phyloP scores from a whole-genome alignment of 208 protist genomes.

The Acanthamoeba sp. region DNA sequence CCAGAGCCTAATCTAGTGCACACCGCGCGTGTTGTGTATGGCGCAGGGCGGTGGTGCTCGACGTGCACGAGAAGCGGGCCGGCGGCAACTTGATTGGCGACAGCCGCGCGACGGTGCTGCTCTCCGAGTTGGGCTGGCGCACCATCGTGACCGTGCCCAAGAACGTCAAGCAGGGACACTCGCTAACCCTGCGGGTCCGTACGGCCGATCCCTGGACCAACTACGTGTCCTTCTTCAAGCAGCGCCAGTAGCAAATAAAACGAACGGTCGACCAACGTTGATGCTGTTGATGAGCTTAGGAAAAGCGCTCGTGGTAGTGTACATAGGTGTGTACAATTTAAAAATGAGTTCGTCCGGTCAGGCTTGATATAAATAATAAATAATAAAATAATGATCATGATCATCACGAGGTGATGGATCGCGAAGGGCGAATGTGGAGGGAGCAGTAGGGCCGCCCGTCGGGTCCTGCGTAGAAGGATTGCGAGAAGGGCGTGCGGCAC shows the following conservation, averaged over 20 bases:
- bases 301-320: too few relatives aligned
- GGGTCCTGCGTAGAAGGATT: not conserved
- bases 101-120: conserved; percentile 49
- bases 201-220: conserved; percentile 51
- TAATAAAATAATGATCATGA: too few relatives aligned
- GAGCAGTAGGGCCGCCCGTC: conserved; percentile 48
- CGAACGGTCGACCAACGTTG: too few relatives aligned
- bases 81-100: conserved; percentile 48
- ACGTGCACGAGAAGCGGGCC: conserved; percentile 30
- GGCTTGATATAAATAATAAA: too few relatives aligned
- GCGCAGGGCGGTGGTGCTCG: conserved; percentile 51
- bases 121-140: conserved; percentile 18
- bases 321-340: too few relatives aligned
- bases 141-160: conserved; percentile 67
- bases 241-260: not conserved
- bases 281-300: too few relatives aligned
- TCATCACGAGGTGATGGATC: not conserved
- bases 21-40: not conserved
- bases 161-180: conserved; percentile 43
- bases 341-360: too few relatives aligned
- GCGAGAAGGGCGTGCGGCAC: not conserved
- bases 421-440: not conserved
- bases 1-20: not conserved
- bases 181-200: conserved; percentile 32
- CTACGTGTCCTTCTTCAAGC: conserved; percentile 62